Percentiles rank a stretch among this genome's conserved stretches.
Conservation (phyloP, 73 alveolate genomes). For the Urostyla sp. region DNA sequence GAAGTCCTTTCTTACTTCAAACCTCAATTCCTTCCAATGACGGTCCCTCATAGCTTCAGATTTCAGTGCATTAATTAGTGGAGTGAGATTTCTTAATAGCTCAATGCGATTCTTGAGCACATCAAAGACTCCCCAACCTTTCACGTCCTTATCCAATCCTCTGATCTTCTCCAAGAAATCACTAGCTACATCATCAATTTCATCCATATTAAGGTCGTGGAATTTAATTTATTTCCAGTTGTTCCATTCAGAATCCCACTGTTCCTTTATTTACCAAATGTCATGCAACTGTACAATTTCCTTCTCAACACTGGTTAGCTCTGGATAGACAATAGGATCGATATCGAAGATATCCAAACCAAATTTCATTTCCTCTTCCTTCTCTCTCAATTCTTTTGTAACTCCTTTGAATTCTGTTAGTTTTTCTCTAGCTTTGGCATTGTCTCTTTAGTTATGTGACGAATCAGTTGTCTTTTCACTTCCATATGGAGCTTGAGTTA, state of each 20-base stretch:
- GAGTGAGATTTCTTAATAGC: constrained; percentile 88
- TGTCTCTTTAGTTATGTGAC: constrained; percentile 58
- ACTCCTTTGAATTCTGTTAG: constrained; percentile 72
- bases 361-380: constrained; percentile 90
- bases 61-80: constrained; percentile 95
- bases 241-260: constrained; percentile 94
- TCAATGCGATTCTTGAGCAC: constrained; percentile 75
- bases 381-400: constrained; percentile 73
- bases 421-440: constrained; percentile 75
- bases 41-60: constrained; percentile 98
- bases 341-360: constrained; percentile 90
- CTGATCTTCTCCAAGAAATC: constrained; percentile 77
- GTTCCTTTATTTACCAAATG: constrained; percentile 90
- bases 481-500: constrained; percentile 84
- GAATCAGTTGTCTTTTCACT: constrained; percentile 60
- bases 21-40: constrained; percentile 97
- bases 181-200: constrained; percentile 85
- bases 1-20: constrained; percentile 88
- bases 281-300: constrained; percentile 78
- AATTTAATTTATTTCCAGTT: constrained; percentile 82
- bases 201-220: constrained; percentile 82
- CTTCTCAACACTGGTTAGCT: constrained; percentile 79
- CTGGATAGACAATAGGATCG: constrained; percentile 71
- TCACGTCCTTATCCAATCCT: constrained; percentile 80
- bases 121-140: constrained; percentile 89